phyloP scores from a whole-genome alignment of 352 stramenopile species.

The Pythium phragmitis region DNA sequence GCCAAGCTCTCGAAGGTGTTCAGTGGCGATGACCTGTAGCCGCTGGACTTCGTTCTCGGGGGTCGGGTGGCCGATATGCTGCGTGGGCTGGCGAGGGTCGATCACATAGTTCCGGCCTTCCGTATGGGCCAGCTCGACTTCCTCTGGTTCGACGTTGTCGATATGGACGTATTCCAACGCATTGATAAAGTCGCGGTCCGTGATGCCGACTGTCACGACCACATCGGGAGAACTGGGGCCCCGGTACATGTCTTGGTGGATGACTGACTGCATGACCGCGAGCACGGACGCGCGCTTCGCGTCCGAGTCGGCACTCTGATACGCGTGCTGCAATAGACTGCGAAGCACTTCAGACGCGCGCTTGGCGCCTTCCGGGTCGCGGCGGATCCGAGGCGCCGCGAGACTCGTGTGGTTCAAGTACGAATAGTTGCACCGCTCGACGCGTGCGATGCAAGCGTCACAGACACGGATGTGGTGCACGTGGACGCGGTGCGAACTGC shows the following conservation, averaged over 20 bases:
- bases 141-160: background rate
- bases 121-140: conserved; percentile 14
- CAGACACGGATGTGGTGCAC: conserved; percentile 46
- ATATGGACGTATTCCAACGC: conserved; percentile 17
- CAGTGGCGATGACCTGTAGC: conserved; percentile 40
- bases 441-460: conserved; percentile 52
- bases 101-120: conserved; percentile 19
- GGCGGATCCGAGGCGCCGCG: conserved; percentile 30
- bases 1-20: conserved; percentile 31
- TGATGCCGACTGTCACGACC: conserved; percentile 14
- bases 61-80: conserved; percentile 14
- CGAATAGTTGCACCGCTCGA: conserved; percentile 58
- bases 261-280: conserved; percentile 44
- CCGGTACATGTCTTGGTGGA: conserved; percentile 29
- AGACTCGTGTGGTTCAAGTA: conserved; percentile 30
- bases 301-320: conserved; percentile 26
- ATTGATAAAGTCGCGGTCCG: conserved; percentile 2
- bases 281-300: conserved; percentile 42
- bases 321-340: conserved; percentile 38
- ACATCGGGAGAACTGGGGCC: background rate
- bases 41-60: conserved; percentile 47
- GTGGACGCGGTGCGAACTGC: conserved; percentile 9
- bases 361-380: conserved; percentile 25
- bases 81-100: conserved; percentile 8
- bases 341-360: conserved; percentile 35